Evolutionary conservation across 2,329 filamentous ascomycete genomes (phyloP), one percentile per base, ranked within the genome.

Genomic region (Emergomyces pasteurianus): DNA sequence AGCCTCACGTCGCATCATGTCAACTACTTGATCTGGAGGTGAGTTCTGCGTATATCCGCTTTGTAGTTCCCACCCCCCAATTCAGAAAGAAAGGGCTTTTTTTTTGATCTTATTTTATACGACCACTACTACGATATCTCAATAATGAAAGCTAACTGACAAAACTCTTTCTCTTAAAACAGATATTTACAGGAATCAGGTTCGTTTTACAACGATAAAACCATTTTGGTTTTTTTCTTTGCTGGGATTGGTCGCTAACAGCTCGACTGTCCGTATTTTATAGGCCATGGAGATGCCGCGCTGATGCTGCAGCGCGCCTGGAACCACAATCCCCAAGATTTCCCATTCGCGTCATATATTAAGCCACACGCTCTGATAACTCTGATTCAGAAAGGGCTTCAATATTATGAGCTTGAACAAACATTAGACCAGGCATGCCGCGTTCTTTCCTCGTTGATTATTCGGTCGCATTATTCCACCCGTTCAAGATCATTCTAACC

Each of bases 11-110:
- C 73, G 68, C 78, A 86, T 77, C 83, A 86, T 72, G 80, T 87
- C 71, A 87, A 87, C 75, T 86, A 86, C 75, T 77, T 87, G 70
- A 84, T 87, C 73, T 85, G 84, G 80, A 83, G 84, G 79, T 86
- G 80, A 61, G 78, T 73, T 28, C 59, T 66, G 61, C 60, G 53
- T 66, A 62, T 66, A 58, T 55, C 53, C 34, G 50, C 50, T 38
- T 54, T 5, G n/a, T 57, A 52, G 58, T 42, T 16, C 12, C 18
- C 61, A 55, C 61, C 55, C 58, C n/a, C n/a, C n/a, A n/a, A n/a
- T n/a, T n/a, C n/a, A n/a, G n/a, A n/a, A n/a, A n/a, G n/a, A n/a
- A n/a, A n/a, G n/a, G n/a, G n/a, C n/a, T n/a, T n/a, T n/a, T n/a
- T n/a, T n/a, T n/a, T 16, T 14, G 28, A 55, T 23, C 54, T 49